phyloP scores from a whole-genome alignment of 1,139 yeast species.

The Blastobotrys capitulatus region DNA sequence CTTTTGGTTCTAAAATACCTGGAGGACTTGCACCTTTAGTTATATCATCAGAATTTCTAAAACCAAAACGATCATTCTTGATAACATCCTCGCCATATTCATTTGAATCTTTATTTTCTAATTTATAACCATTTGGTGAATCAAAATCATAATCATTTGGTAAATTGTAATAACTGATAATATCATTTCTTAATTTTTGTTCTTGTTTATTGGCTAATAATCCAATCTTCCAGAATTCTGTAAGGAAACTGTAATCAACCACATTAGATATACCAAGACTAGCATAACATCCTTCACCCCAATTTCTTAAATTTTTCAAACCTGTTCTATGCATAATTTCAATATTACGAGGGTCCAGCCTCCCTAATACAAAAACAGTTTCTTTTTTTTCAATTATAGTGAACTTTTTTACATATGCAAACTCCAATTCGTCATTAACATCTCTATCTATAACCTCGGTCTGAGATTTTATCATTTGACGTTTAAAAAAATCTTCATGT shows the following conservation, averaged over 20 bases:
- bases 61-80: slow-evolving; percentile 5
- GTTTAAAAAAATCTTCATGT: not conserved
- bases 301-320: slow-evolving; percentile 2
- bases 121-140: not conserved
- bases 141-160: not conserved
- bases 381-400: not conserved
- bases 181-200: not conserved
- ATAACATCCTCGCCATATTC: slow-evolving; percentile 1
- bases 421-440: slow-evolving; percentile 1
- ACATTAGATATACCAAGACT: not conserved
- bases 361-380: slow-evolving; percentile 2
- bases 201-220: not conserved
- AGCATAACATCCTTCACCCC: slow-evolving; percentile 9
- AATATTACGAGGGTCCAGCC: slow-evolving; percentile 4
- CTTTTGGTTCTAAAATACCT: slow-evolving; percentile 5
- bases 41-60: not conserved
- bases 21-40: slow-evolving; percentile 2
- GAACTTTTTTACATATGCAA: slow-evolving; percentile 7
- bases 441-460: not conserved
- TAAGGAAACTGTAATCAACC: slow-evolving; percentile 4
- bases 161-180: not conserved
- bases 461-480: not conserved
- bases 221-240: not conserved
- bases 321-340: slow-evolving; percentile 1
- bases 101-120: not conserved